Conservation (phyloP, 306 rosid genomes). For the Sophora flavescens region DNA sequence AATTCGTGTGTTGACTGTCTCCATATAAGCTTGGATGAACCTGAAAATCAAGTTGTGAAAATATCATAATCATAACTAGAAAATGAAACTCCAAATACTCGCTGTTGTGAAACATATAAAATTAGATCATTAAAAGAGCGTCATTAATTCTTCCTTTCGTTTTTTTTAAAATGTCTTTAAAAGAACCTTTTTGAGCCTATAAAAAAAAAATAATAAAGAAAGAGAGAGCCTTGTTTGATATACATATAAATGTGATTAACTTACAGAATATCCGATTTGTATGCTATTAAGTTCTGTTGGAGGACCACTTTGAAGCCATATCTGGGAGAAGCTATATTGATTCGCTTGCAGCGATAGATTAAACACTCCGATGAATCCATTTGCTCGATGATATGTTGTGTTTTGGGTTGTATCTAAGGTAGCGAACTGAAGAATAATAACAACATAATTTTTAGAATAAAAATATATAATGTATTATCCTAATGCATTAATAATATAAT, state of each 20-base stretch:
- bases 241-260: background rate
- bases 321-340: constrained; percentile 7
- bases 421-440: background rate
- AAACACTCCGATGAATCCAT: background rate
- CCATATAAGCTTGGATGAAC: background rate
- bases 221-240: background rate
- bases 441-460: background rate
- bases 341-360: background rate
- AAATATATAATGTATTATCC: background rate
- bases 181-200: too few relatives aligned
- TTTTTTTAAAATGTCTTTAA: too few relatives aligned
- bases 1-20: background rate
- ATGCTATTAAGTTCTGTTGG: constrained; percentile 6
- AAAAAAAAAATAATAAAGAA: background rate
- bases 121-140: too few relatives aligned
- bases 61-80: too few relatives aligned
- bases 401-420: background rate
- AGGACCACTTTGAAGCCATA: constrained; percentile 27
- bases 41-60: background rate
- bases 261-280: background rate
- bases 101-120: too few relatives aligned
- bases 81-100: too few relatives aligned
- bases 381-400: background rate
- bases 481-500: too few relatives aligned
- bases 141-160: too few relatives aligned